Conservation (phyloP, 2,329 filamentous ascomycete genomes). For the Aspergillus awamori region DNA sequence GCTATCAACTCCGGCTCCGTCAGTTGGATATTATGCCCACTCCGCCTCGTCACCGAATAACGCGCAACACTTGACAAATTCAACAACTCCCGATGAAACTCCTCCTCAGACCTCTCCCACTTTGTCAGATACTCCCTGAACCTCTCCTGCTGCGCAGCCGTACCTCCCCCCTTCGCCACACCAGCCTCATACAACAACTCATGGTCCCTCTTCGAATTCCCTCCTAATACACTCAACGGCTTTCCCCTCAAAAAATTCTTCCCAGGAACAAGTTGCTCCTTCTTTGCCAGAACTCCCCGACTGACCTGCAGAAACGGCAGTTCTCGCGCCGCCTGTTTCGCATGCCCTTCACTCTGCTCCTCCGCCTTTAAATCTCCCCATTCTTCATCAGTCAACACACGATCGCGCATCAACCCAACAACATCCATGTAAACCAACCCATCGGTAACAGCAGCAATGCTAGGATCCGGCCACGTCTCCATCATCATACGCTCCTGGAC, state of each 20-base stretch:
- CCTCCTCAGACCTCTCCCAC: constrained; percentile 32
- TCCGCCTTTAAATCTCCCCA: constrained; percentile 19
- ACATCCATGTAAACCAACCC: constrained; percentile 22
- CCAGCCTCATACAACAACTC: constrained; percentile 35
- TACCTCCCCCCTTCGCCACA: constrained; percentile 38
- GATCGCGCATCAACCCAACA: constrained; percentile 15
- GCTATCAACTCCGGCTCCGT: constrained; percentile 41
- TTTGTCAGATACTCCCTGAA: constrained; percentile 32
- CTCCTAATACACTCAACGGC: constrained; percentile 31
- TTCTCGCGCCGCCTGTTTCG: constrained; percentile 6
- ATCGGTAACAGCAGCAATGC: constrained; percentile 16
- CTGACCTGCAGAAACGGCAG: constrained; percentile 12
- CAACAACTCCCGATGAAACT: constrained; percentile 32
- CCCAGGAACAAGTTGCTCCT: constrained; percentile 27
- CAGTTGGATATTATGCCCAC: constrained; percentile 42
- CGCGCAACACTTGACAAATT: constrained; percentile 33
- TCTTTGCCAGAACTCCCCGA: constrained; percentile 34
- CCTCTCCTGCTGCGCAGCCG: constrained; percentile 31
- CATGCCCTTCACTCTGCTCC: constrained; percentile 4
- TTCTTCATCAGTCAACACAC: constrained; percentile 14
- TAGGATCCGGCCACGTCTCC: constrained; percentile 18
- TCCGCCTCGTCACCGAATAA: constrained; percentile 34
- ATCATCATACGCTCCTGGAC: constrained; percentile 22
- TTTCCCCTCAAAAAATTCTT: constrained; percentile 30
- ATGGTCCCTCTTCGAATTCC: constrained; percentile 33